Evolutionary conservation across 2,329 filamentous ascomycete genomes (phyloP).

Genomic region (Xylariaceae sp.): DNA sequence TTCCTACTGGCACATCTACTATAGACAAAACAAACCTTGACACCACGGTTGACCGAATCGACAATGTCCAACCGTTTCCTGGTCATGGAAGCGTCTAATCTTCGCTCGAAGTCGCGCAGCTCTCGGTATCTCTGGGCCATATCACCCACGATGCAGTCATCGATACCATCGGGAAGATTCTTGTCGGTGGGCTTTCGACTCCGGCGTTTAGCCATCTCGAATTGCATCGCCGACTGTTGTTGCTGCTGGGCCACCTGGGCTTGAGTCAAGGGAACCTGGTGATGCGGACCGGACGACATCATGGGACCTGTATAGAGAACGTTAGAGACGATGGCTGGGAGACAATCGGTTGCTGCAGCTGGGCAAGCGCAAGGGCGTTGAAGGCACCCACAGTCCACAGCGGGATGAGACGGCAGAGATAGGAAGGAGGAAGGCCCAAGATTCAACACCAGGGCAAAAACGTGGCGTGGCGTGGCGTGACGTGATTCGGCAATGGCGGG

Average conservation of each 20-base stretch:
- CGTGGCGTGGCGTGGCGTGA: no score
- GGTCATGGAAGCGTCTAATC: slow-evolving; percentile 88
- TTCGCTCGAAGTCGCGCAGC: slow-evolving; percentile 81
- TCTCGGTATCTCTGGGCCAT: slow-evolving; percentile 78
- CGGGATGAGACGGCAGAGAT: no score
- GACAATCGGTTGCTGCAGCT: no score
- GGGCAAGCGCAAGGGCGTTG: no score
- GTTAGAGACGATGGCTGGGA: slow-evolving; percentile 11
- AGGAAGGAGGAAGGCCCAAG: no score
- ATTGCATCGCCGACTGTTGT: slow-evolving; percentile 48
- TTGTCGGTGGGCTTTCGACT: slow-evolving; percentile 92
- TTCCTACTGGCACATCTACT: not conserved
- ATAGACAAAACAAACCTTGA: slow-evolving; percentile 53
- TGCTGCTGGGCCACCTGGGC: slow-evolving; percentile 54
- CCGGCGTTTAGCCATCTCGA: slow-evolving; percentile 71
- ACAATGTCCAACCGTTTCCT: slow-evolving; percentile 89
- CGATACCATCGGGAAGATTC: slow-evolving; percentile 87
- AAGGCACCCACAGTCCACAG: no score
- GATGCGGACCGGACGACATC: slow-evolving; percentile 54
- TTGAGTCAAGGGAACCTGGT: slow-evolving; percentile 50
- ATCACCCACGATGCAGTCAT: slow-evolving; percentile 78
- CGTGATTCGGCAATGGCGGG: no score
- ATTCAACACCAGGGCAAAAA: no score
- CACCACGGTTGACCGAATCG: slow-evolving; percentile 72
- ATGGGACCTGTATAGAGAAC: slow-evolving; percentile 46